Base-by-base conservation (phyloP, 1,139 yeast genomes). In the Taphrina confusa region DNA sequence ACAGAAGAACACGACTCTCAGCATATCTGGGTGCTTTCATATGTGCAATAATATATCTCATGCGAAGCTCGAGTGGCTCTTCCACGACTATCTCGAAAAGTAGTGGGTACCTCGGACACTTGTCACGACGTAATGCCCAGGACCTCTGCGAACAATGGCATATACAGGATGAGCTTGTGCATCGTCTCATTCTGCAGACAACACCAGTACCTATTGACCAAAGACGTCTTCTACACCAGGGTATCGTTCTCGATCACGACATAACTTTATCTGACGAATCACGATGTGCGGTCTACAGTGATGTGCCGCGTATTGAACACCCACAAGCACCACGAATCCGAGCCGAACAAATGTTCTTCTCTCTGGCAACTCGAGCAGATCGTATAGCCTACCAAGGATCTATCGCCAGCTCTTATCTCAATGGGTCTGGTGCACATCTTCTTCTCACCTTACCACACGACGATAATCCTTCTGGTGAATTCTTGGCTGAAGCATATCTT, bases 361-460 rank as follows among this genome's bases (percentile, higher is more conserved):
- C 47, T 11, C 47, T 42, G 33, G 47, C 47, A 4, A 42, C 47
- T 9, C 9, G 47, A 42, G 47, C 47, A 14, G 47, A 42, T 23
- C 8, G 47, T 1, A 42, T 42, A 23, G 47, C 47, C 2, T 27
- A 2, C 20, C 20, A 42, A 31, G 33, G 16, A 20, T 42, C 47
- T n/a, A 42, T 42, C n/a, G 5, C 47, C 14, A 42, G 33, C 20
- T 42, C 47, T 18, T 42, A 42, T 8, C 16, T 42, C 25, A 42
- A 42, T 25, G 31, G 20, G 6, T 42, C 47, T 14, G 47, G 47
- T 23, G 47, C 47, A 4, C 47, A 42, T 27, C 47, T 42, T 18
- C 12, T 42, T 9, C 20, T 42, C 31, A 42, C 47, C 5, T 14
- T 42, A 18, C 47, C 47, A 2, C 47, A 42, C 47, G 47, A 42